A percentile compares a stretch with the other conserved stretches of the same genome.
These are phyloP conservation scores for Tetracentron sinense DNA, from an alignment of 164 flowering plant species.

Conservation along the genomic window DNA sequence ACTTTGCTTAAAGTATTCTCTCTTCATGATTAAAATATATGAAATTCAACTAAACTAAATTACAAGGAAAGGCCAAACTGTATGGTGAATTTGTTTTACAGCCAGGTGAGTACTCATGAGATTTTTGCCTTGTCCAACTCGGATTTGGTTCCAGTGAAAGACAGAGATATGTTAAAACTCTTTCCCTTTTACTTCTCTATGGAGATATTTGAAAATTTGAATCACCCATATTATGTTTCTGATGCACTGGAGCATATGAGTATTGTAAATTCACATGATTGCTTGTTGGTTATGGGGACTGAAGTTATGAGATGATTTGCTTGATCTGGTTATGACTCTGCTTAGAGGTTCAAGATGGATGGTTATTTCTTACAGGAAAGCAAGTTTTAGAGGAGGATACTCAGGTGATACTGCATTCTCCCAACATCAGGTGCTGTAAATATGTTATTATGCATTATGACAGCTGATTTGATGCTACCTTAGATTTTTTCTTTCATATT, in stretches of 20 bases:
- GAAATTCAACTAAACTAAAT: not conserved
- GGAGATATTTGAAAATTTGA: not conserved
- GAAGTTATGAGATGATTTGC: conserved; percentile 93
- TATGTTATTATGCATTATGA: not conserved
- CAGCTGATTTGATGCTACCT: not conserved
- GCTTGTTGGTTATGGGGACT: conserved; percentile 59
- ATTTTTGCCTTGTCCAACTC: conserved; percentile 76
- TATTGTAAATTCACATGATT: not conserved
- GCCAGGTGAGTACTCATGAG: conserved; percentile 80
- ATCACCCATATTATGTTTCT: not conserved
- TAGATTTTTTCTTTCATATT: not conserved
- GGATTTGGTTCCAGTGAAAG: conserved; percentile 92
- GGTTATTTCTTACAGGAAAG: conserved; percentile 55
- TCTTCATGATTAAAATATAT: not conserved
- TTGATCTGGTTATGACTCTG: conserved; percentile 75
- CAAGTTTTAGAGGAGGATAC: conserved; percentile 78
- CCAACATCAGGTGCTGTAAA: not conserved
- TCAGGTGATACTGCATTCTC: conserved; percentile 31
- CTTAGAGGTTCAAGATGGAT: conserved; percentile 47
- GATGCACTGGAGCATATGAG: not conserved
- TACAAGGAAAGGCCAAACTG: not conserved
- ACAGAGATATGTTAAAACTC: conserved; percentile 60
- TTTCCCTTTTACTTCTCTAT: not conserved
- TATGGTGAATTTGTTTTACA: conserved; percentile 34
- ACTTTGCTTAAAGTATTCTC: conserved; percentile 46